Percentiles rank a stretch among this genome's conserved stretches.
These are phyloP conservation scores for Aurifilum marmelostoma DNA, from an alignment of 2,329 filamentous ascomycete genomes.

Conservation along the genomic window DNA sequence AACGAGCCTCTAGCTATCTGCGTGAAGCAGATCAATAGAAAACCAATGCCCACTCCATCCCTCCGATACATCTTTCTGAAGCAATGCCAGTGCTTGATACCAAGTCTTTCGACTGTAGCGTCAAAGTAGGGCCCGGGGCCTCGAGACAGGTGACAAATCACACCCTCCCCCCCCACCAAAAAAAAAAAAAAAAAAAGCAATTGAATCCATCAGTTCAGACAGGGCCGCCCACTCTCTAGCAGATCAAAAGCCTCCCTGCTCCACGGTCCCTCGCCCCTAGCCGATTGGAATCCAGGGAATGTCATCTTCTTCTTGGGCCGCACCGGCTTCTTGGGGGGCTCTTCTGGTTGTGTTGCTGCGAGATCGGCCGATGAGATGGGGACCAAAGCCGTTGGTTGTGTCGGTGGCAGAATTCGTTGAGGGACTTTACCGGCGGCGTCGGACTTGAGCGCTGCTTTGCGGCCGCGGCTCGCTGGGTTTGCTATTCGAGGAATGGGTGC, in stretches of 20 bases:
- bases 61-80: too few relatives aligned
- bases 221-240: slow-evolving; percentile 63
- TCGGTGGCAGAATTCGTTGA: slow-evolving; percentile 40
- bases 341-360: slow-evolving; percentile 30
- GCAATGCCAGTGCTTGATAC: background rate
- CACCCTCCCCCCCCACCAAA: too few relatives aligned
- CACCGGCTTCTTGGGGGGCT: slow-evolving; percentile 23
- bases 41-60: too few relatives aligned
- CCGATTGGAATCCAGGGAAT: slow-evolving; percentile 51
- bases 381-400: slow-evolving; percentile 9
- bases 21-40: background rate
- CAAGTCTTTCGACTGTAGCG: background rate
- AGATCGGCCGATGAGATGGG: slow-evolving; percentile 27
- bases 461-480: slow-evolving; percentile 57
- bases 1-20: background rate
- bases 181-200: too few relatives aligned
- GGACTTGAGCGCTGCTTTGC: slow-evolving; percentile 55
- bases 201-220: slow-evolving; percentile 29
- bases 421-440: slow-evolving; percentile 55
- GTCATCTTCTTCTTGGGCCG: slow-evolving; percentile 35
- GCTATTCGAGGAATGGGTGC: slow-evolving; percentile 34
- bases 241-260: slow-evolving; percentile 70
- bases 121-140: background rate
- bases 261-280: slow-evolving; percentile 64
- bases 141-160: background rate